Conservation (phyloP, 805 yeast species). For the Teunomyces atbi region DNA sequence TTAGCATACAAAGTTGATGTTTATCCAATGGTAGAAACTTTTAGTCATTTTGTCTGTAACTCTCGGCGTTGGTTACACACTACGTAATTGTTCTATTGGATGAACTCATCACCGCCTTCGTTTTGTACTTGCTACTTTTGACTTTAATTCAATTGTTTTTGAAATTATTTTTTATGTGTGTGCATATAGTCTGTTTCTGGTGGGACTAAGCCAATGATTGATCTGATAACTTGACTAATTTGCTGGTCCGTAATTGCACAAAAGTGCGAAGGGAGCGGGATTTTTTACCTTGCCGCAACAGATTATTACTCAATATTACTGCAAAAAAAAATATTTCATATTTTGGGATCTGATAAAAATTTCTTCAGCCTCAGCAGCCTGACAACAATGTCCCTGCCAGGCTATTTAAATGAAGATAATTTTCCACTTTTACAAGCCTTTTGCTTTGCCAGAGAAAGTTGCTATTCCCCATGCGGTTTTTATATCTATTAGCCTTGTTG, state of each 20-base stretch:
- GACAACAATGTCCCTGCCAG: background rate
- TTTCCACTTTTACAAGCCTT: background rate
- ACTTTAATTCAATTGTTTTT: too few relatives aligned
- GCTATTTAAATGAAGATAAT: background rate
- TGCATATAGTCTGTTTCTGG: background rate
- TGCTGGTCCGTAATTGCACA: constrained; percentile 2
- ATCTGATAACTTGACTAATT: constrained; percentile 6
- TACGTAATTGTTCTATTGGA: background rate
- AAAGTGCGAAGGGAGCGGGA: background rate
- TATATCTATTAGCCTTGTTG: background rate
- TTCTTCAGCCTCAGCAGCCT: background rate
- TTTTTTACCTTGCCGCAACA: background rate
- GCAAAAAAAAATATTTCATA: background rate
- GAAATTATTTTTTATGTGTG: background rate
- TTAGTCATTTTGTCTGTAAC: background rate
- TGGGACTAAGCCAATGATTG: constrained; percentile 8
- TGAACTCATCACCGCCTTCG: background rate
- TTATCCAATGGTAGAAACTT: background rate
- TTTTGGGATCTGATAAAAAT: constrained; percentile 10
- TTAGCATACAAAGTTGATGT: background rate
- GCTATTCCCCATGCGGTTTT: constrained; percentile 14
- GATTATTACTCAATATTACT: background rate
- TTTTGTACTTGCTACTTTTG: background rate
- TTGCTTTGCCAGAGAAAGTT: background rate
- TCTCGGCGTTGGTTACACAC: background rate